Base-by-base conservation (phyloP, 2,329 filamentous ascomycete species). In the Xylaria sp. region DNA sequence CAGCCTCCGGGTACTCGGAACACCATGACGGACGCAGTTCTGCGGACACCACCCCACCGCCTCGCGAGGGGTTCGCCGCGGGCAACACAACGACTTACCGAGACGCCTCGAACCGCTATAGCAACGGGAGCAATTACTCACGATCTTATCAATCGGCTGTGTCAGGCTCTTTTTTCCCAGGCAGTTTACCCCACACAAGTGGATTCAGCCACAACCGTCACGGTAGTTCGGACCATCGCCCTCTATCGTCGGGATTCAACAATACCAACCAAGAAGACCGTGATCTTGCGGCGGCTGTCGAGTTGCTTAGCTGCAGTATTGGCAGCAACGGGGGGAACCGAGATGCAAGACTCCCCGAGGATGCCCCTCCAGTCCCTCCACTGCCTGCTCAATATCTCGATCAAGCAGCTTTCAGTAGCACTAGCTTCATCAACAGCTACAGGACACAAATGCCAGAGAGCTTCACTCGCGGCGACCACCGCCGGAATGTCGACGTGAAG, bases 11-110 rank as follows among this genome's bases (percentile, higher is more conserved):
- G 31, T 93, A 91, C 62, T 97, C 93, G 31, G 93, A 95, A 66
- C 89, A 87, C 62, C 90, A 91, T 74, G 92, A 93, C 66, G 88
- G 89, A 63, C 86, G 90, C 76, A 97, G 94, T 83, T 98, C 95
- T 61, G 90, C 92, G 46, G 93, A 97, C 79, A 98, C 94, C 57
- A 97, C 95, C 17, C 96, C 96, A 54, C 94, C 95, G 62, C 95
- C 95, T 23, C 89, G 91, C 74, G 92, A 95, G 66, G 86, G 87
- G 63, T 86, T 90, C 72, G 82, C 83, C 71, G 82, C 86, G 38
- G 82, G 86, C 64, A 86, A 84, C 63, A 79, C 81, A 6, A 59
- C 75, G 61, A 82, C 82, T 17, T 86, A 86, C 74, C 81, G 83
- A 71, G 81, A 84, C 74, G 75, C 80, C 23, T 77, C 81, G 56